Percentiles rank a stretch among this genome's conserved stretches.
phyloP scores from a whole-genome alignment of 2,329 filamentous ascomycete species.

The Claviceps digitariae region DNA sequence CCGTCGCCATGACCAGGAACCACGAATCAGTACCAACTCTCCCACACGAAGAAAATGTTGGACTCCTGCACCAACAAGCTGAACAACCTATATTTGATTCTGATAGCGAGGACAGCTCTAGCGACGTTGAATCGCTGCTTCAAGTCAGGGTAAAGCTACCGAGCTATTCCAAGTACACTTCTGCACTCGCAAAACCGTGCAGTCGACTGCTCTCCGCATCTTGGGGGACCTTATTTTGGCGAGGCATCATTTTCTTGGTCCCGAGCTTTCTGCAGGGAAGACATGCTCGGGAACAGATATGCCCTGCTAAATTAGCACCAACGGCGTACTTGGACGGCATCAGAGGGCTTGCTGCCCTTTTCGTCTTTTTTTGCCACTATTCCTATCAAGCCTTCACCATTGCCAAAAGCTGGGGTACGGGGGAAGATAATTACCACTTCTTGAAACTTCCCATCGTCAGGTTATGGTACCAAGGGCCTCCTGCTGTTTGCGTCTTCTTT shows the following conservation, averaged over 20 bases:
- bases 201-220: conserved; percentile 19
- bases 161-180: conserved; percentile 7
- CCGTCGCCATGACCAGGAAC: conserved; percentile 28
- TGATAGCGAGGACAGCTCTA: conserved; percentile 27
- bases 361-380: conserved; percentile 45
- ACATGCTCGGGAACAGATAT: conserved; percentile 26
- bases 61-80: conserved; percentile 30
- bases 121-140: conserved; percentile 24
- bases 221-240: conserved; percentile 24
- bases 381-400: conserved; percentile 39
- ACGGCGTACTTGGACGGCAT: conserved; percentile 46
- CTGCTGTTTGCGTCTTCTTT: conserved; percentile 48
- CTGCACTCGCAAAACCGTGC: conserved; percentile 16
- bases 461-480: conserved; percentile 39
- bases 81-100: conserved; percentile 28
- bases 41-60: conserved; percentile 30
- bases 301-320: conserved; percentile 30
- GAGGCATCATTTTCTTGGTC: conserved; percentile 30
- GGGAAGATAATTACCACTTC: conserved; percentile 29
- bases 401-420: conserved; percentile 34
- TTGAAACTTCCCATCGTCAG: conserved; percentile 41
- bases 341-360: conserved; percentile 40
- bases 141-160: conserved; percentile 11
- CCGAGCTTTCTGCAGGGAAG: conserved; percentile 38
- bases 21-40: conserved; percentile 20